phyloP scores from a whole-genome alignment of 169 alveolate species.

The Fabrea salina region DNA sequence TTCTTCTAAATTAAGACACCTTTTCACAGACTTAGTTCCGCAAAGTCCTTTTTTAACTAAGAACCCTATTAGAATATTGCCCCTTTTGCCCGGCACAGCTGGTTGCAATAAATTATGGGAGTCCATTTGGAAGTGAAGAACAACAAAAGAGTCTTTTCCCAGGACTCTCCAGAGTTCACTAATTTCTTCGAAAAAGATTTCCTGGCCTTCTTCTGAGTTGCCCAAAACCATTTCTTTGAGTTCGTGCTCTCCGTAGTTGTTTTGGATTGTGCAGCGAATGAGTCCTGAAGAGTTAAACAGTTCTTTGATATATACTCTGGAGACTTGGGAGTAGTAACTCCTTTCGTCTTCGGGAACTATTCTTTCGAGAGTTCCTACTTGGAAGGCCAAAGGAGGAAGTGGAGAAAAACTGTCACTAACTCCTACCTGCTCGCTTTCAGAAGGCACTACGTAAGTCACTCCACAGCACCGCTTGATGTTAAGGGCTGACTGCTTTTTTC shows the following conservation, averaged over 20 bases:
- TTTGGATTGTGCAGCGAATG: background rate
- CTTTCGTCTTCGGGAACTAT: background rate
- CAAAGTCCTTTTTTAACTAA: conserved; percentile 23
- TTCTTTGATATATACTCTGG: background rate
- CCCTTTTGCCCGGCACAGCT: background rate
- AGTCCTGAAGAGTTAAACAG: background rate
- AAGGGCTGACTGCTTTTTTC: conserved; percentile 22
- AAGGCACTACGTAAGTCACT: conserved; percentile 20
- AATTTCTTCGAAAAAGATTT: background rate
- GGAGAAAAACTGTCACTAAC: background rate
- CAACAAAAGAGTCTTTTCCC: conserved; percentile 19
- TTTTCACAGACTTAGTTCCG: conserved; percentile 27
- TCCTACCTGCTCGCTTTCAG: conserved; percentile 13
- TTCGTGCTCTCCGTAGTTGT: background rate
- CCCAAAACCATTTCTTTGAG: background rate
- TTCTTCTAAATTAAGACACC: background rate
- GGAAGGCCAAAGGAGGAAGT: conserved; percentile 24
- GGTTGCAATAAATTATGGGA: background rate
- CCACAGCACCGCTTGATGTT: conserved; percentile 31
- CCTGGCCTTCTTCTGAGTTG: background rate
- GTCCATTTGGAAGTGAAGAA: conserved; percentile 12
- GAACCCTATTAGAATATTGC: background rate
- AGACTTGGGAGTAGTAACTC: background rate
- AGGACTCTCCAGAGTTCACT: conserved; percentile 15
- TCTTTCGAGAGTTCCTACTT: conserved; percentile 30